Conservation (phyloP, 805 yeast genomes). For the Kuraishia piskuri region DNA sequence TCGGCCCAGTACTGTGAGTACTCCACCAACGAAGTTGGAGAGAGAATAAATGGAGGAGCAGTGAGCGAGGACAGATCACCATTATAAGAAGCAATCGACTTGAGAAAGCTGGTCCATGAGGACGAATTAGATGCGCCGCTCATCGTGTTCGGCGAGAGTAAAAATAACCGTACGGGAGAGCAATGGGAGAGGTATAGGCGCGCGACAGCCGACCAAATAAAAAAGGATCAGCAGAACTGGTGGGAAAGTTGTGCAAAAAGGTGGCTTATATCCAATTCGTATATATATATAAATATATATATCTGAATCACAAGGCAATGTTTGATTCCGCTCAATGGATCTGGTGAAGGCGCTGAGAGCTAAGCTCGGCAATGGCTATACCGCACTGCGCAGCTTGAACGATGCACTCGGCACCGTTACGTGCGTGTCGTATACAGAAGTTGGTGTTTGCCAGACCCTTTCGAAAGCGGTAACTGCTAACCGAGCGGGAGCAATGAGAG, state of each 20-base stretch:
- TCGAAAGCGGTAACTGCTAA: background rate
- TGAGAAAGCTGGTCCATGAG: slow-evolving; percentile 89
- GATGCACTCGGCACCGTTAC: background rate
- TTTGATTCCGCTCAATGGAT: background rate
- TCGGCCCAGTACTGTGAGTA: slow-evolving; percentile 96
- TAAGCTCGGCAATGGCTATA: background rate
- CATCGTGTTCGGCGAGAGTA: background rate
- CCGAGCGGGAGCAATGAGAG: background rate
- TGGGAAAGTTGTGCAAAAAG: too few relatives aligned
- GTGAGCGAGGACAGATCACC: slow-evolving; percentile 91
- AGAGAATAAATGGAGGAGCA: slow-evolving; percentile 94
- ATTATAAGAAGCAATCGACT: slow-evolving; percentile 84
- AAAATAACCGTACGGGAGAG: background rate
- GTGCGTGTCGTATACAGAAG: background rate
- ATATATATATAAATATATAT: too few relatives aligned
- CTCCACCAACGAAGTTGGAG: slow-evolving; percentile 83
- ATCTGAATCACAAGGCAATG: too few relatives aligned
- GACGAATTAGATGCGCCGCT: slow-evolving; percentile 17
- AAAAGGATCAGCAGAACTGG: too few relatives aligned
- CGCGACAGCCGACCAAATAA: background rate
- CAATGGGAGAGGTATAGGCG: background rate
- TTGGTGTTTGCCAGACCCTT: background rate
- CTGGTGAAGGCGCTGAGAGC: background rate
- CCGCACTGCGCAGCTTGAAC: background rate
- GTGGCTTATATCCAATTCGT: too few relatives aligned